These are phyloP conservation scores for Cordyceps cicadae DNA, from an alignment of 2,329 filamentous ascomycete species.

Conservation along the genomic window DNA sequence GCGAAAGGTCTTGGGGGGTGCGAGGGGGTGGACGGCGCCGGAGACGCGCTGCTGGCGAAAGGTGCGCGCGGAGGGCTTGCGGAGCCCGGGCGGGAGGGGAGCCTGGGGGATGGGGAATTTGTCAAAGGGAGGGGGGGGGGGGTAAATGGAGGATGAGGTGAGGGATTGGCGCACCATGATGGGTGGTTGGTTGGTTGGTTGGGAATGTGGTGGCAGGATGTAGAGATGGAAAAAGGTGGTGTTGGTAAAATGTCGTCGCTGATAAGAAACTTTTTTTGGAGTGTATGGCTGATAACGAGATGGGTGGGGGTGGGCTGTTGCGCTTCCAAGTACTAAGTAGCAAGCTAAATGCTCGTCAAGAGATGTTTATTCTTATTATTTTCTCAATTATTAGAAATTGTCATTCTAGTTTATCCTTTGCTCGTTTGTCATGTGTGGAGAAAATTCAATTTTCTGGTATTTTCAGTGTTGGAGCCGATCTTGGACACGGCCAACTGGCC, in stretches of 20 bases:
- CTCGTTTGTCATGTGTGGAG: too few species aligned
- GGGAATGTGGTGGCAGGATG: neutral
- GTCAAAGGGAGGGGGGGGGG: too few species aligned
- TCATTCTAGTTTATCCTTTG: too few species aligned
- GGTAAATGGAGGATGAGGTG: too few species aligned
- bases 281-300: neutral
- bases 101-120: constrained; percentile 16
- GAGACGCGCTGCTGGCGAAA: constrained; percentile 46
- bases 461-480: too few species aligned
- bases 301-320: neutral
- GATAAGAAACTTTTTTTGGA: constrained; percentile 10
- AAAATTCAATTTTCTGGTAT: neutral
- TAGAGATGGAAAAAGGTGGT: too few species aligned
- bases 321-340: neutral
- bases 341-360: too few species aligned
- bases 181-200: neutral
- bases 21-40: constrained; percentile 39
- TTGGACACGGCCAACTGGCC: too few species aligned
- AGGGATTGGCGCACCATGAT: neutral
- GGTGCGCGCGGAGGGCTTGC: constrained; percentile 49
- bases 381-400: neutral
- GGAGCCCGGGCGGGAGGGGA: constrained; percentile 30
- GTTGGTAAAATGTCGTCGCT: neutral
- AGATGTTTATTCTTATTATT: neutral
- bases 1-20: constrained; percentile 45